Base-by-base conservation (phyloP, 1,284 basidiomycete species). In the Cutaneotrichosporon sp. region DNA sequence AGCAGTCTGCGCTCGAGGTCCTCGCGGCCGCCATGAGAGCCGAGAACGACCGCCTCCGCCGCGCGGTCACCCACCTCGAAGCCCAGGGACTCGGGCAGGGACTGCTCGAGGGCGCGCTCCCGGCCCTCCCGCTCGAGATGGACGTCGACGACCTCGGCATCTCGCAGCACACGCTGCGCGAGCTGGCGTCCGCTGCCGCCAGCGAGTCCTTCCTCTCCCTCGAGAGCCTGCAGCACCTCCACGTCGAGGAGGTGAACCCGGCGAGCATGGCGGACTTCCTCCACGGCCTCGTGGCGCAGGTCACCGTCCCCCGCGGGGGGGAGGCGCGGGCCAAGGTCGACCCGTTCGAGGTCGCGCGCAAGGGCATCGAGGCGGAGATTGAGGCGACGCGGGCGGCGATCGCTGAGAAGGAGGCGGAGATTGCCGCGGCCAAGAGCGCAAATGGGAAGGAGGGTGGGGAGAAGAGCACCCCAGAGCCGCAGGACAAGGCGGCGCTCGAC, bases 141-240 rank as follows among this genome's bases (percentile, higher is more conserved):
- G 51, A 38, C 33, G 51, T 53, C 22, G 34, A 53, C 33, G 51
- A 38, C 20, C 34, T 53, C 3, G 50, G 20, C n/a, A 58, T 63
- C 18, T 54, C 56, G 16, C 61, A 66, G 38, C 49, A 60, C 18
- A 67, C 65, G 0, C 38, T 69, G 47, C 59, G 67, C 14, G 67
- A 69, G 34, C 59, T 69, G 2, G 67, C 67, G 1, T 57, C 61
- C 0, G 67, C 67, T 4, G 67, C 67, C 0, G 64, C 64, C 9
- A 58, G 55, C 27, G 59, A 49, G 18, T 31, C 43, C 4, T 47
- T 36, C 16, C 38, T 56, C 7, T 52, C 51, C 14, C 63, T 68
- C 38, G 63, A 65, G 51, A 54, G 56, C 24, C 59, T 68, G 14
- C 61, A 66, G 45, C 51, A 56, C 7, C 60, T 66, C 38, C 38